Percentiles rank a stretch among this genome's conserved stretches.
Evolutionary conservation across 1,284 basidiomycete genomes (phyloP).

Genomic region (Cutaneotrichosporon cyanovorans): DNA sequence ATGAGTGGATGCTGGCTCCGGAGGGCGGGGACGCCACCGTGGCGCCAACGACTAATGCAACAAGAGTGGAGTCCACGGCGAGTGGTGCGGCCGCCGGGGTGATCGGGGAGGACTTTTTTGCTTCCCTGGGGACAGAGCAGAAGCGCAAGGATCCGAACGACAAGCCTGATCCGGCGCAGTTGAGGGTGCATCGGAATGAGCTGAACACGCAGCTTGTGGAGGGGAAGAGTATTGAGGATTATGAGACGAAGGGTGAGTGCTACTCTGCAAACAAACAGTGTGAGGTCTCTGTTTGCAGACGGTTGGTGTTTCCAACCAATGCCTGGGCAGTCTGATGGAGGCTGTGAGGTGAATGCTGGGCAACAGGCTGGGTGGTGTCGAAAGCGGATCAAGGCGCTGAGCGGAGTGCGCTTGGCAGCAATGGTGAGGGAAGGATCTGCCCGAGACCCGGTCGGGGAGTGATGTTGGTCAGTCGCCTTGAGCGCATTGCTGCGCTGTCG

Average conservation of each 20-base stretch:
- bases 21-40: constrained; percentile 14
- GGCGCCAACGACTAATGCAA: constrained; percentile 34
- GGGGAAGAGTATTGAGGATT: constrained; percentile 55
- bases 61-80: constrained; percentile 14
- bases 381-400: too few relatives aligned
- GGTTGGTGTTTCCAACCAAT: too few relatives aligned
- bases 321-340: too few relatives aligned
- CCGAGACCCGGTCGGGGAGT: too few relatives aligned
- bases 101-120: constrained; percentile 67
- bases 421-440: too few relatives aligned
- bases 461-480: too few relatives aligned
- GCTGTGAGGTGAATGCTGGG: too few relatives aligned
- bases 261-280: too few relatives aligned
- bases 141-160: constrained; percentile 57
- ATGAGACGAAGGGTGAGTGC: constrained; percentile 51
- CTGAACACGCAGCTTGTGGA: constrained; percentile 69
- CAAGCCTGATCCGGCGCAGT: constrained; percentile 64
- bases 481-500: too few relatives aligned
- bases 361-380: too few relatives aligned
- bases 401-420: too few relatives aligned
- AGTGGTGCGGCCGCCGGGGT: background rate
- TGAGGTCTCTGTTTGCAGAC: too few relatives aligned
- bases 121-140: constrained; percentile 65
- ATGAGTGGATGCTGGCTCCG: constrained; percentile 83
- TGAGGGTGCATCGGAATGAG: constrained; percentile 53